Conservation (phyloP, 352 stramenopile species). For the Elongisporangium undulatum region DNA sequence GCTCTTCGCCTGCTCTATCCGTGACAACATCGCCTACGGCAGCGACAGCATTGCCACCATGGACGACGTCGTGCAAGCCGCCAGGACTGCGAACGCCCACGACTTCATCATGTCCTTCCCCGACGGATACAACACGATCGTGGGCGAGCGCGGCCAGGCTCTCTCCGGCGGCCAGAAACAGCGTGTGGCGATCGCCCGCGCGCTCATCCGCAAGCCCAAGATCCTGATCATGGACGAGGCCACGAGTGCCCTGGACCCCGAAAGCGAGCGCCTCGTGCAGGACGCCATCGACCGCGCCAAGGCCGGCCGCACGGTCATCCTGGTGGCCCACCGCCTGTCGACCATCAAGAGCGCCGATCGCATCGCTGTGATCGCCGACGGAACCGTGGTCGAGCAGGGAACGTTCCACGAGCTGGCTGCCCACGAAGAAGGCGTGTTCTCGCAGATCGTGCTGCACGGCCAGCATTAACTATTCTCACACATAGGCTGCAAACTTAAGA, state of each 20-base stretch:
- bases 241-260: constrained; percentile 66
- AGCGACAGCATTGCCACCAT: constrained; percentile 39
- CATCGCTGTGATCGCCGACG: constrained; percentile 89
- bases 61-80: constrained; percentile 53
- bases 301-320: constrained; percentile 90
- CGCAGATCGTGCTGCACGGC: constrained; percentile 66
- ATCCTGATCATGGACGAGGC: constrained; percentile 81
- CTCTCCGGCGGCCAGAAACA: constrained; percentile 81
- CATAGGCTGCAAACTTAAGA: no score
- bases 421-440: constrained; percentile 64
- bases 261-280: constrained; percentile 76
- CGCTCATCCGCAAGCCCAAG: constrained; percentile 67
- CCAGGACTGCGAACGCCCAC: constrained; percentile 70
- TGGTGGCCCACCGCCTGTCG: constrained; percentile 96
- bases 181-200: constrained; percentile 71
- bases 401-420: constrained; percentile 62
- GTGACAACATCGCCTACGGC: constrained; percentile 76
- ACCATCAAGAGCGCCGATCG: constrained; percentile 91
- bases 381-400: constrained; percentile 81
- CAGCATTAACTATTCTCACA: constrained; percentile 27
- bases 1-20: constrained; percentile 72
- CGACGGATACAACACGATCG: constrained; percentile 72
- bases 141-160: constrained; percentile 64
- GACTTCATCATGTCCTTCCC: constrained; percentile 78
- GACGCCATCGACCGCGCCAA: constrained; percentile 75